Evolutionary conservation across 768 basidiomycete species (phyloP).

Genomic region (Termitomyces sp.): DNA sequence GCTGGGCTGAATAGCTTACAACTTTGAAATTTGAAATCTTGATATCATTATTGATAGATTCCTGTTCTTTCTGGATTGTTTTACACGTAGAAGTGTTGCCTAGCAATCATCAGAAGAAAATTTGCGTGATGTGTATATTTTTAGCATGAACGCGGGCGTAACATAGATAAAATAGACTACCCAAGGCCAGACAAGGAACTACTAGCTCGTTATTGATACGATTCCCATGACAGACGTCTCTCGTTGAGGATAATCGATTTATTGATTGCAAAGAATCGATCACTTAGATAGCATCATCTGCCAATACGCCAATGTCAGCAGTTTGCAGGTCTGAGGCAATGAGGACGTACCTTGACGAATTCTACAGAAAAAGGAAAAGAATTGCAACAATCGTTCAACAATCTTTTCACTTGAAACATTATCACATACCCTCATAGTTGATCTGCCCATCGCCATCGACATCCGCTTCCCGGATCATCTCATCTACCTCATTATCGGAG

Average conservation of each 20-base stretch:
- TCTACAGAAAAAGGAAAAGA: slow-evolving; percentile 37
- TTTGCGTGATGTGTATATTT: neutral
- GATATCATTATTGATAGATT: neutral
- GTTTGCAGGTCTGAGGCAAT: neutral
- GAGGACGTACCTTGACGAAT: slow-evolving; percentile 61
- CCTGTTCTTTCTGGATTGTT: neutral
- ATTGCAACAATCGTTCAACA: slow-evolving; percentile 4
- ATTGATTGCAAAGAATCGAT: slow-evolving; percentile 12
- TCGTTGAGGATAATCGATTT: neutral
- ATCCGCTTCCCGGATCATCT: slow-evolving; percentile 97
- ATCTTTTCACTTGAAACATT: neutral
- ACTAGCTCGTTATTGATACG: neutral
- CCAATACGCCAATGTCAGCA: slow-evolving; percentile 6
- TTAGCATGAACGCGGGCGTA: slow-evolving; percentile 1
- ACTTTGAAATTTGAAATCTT: neutral
- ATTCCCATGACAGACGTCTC: neutral
- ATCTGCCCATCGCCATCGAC: slow-evolving; percentile 94
- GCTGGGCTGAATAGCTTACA: neutral
- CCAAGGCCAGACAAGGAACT: slow-evolving; percentile 1
- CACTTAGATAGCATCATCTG: slow-evolving; percentile 79
- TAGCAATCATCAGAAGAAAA: neutral
- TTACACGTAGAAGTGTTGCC: neutral
- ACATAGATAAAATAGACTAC: slow-evolving; percentile 18
- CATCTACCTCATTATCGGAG: slow-evolving; percentile 83
- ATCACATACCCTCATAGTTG: slow-evolving; percentile 69